Evolutionary conservation across 306 rosid genomes (phyloP).

Genomic region (Rosa lucieae): DNA sequence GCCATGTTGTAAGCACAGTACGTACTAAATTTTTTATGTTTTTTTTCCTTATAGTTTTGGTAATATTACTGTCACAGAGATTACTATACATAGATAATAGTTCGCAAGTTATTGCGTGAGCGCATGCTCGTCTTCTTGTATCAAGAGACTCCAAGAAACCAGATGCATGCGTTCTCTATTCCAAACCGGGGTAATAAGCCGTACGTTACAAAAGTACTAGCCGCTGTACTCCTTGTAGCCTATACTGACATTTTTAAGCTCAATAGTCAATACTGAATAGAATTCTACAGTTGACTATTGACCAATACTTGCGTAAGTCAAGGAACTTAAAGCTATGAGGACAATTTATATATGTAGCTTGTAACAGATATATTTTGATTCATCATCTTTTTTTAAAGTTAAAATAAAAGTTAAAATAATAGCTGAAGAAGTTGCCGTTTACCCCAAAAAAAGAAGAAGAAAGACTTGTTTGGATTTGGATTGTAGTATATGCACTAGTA

Average conservation of each 20-base stretch:
- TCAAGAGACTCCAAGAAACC: background rate
- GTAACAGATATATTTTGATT: too few relatives aligned
- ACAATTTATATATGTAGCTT: too few relatives aligned
- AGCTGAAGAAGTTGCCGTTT: too few relatives aligned
- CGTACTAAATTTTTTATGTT: too few relatives aligned
- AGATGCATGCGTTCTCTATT: background rate
- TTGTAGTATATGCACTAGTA: too few relatives aligned
- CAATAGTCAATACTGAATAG: background rate
- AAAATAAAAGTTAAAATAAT: too few relatives aligned
- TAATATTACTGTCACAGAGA: background rate
- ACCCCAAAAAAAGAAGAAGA: too few relatives aligned
- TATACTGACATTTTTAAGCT: background rate
- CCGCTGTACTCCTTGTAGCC: background rate
- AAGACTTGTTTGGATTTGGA: too few relatives aligned
- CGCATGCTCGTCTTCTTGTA: background rate
- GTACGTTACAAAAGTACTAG: constrained; percentile 24
- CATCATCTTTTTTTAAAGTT: too few relatives aligned
- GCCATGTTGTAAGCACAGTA: too few relatives aligned
- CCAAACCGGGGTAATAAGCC: background rate
- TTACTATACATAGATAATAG: background rate
- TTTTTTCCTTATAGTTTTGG: too few relatives aligned
- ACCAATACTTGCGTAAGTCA: background rate
- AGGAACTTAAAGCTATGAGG: background rate
- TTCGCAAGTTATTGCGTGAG: background rate
- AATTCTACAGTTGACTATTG: background rate